Evolutionary conservation across 306 rosid genomes (phyloP).

Genomic region (Bauhinia variegata): DNA sequence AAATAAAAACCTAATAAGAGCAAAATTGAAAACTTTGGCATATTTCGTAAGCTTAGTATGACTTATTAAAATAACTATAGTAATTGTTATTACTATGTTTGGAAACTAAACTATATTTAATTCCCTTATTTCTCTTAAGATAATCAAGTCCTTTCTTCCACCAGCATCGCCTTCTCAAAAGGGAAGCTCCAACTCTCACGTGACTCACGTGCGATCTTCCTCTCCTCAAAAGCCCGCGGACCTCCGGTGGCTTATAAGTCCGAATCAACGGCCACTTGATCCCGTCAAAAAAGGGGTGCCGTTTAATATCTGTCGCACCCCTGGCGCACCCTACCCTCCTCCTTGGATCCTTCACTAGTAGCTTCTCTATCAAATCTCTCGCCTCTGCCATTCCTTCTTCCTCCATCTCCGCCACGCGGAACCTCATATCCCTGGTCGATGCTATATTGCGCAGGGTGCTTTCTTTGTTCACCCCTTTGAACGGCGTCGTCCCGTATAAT

Average conservation of each 20-base stretch:
- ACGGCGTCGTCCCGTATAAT: slow-evolving; percentile 79
- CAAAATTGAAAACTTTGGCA: neutral
- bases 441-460: slow-evolving; percentile 74
- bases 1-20: too few relatives aligned
- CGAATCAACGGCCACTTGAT: slow-evolving; percentile 89
- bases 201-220: slow-evolving; percentile 42
- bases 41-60: slow-evolving; percentile 29
- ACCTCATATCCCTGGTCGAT: slow-evolving; percentile 51
- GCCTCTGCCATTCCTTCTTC: slow-evolving; percentile 61
- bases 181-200: slow-evolving; percentile 20
- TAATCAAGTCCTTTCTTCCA: slow-evolving; percentile 56
- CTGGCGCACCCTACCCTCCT: slow-evolving; percentile 62
- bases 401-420: slow-evolving; percentile 44
- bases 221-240: slow-evolving; percentile 52
- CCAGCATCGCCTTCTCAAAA: slow-evolving; percentile 48
- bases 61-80: slow-evolving; percentile 36
- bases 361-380: slow-evolving; percentile 62
- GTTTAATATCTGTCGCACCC: slow-evolving; percentile 83
- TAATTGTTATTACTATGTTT: slow-evolving; percentile 49
- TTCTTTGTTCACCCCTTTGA: slow-evolving; percentile 76
- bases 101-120: slow-evolving; percentile 26
- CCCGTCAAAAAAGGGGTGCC: slow-evolving; percentile 79
- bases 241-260: slow-evolving; percentile 64
- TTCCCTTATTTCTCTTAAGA: slow-evolving; percentile 30
- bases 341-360: slow-evolving; percentile 69